Evolutionary conservation across 805 yeast genomes (phyloP).

Genomic region (Candida ascalaphidarum): DNA sequence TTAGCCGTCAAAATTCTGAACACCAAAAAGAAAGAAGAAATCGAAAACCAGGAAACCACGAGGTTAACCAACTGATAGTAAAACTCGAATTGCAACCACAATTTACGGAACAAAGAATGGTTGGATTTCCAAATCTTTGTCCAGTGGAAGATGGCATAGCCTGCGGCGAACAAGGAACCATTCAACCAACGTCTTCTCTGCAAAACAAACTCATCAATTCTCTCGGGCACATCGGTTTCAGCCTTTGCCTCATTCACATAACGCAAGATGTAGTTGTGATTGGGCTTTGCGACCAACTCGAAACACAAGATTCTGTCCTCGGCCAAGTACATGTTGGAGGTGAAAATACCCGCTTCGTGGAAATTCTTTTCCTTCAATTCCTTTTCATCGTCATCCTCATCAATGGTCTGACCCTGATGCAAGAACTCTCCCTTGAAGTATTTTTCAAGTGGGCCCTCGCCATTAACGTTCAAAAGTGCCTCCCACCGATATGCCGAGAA

Average conservation of each 20-base stretch:
- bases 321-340: constrained; percentile 93
- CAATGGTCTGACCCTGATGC: constrained; percentile 44
- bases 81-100: constrained; percentile 80
- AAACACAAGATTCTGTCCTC: constrained; percentile 95
- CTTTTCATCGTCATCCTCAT: constrained; percentile 26
- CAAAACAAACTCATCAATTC: constrained; percentile 86
- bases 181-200: constrained; percentile 98
- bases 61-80: constrained; percentile 76
- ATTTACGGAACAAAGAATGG: constrained; percentile 73
- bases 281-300: constrained; percentile 84
- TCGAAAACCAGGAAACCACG: constrained; percentile 84
- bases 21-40: constrained; percentile 86
- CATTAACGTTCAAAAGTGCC: constrained; percentile 65
- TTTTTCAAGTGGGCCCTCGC: constrained; percentile 79
- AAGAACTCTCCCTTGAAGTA: constrained; percentile 90
- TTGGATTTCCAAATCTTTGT: constrained; percentile 81
- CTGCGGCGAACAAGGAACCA: constrained; percentile 96
- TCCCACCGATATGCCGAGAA: constrained; percentile 87
- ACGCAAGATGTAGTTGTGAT: constrained; percentile 81
- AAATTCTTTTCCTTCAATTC: constrained; percentile 22
- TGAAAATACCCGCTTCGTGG: constrained; percentile 62
- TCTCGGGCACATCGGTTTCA: constrained; percentile 95
- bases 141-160: constrained; percentile 81
- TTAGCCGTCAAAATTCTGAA: constrained; percentile 88
- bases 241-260: constrained; percentile 91